phyloP scores from a whole-genome alignment of 2,329 filamentous ascomycete genomes.

The Fusarium sp. region DNA sequence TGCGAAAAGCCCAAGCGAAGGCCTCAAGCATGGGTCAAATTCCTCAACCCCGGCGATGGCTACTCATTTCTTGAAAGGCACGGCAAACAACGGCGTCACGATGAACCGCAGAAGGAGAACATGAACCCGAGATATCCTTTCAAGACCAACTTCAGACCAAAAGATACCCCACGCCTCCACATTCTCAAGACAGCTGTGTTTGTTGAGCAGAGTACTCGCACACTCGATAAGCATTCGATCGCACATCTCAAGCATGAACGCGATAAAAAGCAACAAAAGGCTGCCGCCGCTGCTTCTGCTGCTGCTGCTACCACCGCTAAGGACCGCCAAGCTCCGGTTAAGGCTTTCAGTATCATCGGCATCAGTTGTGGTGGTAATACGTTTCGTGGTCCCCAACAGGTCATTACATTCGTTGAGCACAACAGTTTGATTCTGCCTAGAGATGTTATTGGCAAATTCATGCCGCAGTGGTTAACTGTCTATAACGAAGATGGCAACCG shows the following conservation, averaged over 20 bases:
- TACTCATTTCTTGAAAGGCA: slow-evolving; percentile 56
- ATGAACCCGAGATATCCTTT: neutral
- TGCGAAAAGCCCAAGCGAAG: slow-evolving; percentile 57
- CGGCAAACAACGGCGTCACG: slow-evolving; percentile 41
- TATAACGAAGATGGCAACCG: slow-evolving; percentile 17
- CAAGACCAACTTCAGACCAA: neutral
- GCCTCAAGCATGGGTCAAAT: slow-evolving; percentile 55
- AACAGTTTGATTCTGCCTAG: slow-evolving; percentile 29
- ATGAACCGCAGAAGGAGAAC: slow-evolving; percentile 10
- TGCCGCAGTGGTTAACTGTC: slow-evolving; percentile 31
- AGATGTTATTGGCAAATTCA: slow-evolving; percentile 16
- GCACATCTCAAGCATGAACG: slow-evolving; percentile 47
- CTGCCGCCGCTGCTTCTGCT: neutral
- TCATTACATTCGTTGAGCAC: slow-evolving; percentile 60
- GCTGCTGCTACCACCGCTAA: neutral
- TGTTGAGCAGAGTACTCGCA: slow-evolving; percentile 52
- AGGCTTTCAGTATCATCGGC: slow-evolving; percentile 27
- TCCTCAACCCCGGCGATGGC: slow-evolving; percentile 56
- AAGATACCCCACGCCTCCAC: slow-evolving; percentile 46
- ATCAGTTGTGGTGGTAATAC: slow-evolving; percentile 63
- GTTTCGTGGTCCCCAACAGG: slow-evolving; percentile 48
- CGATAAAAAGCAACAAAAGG: slow-evolving; percentile 43
- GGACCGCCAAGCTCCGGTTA: slow-evolving; percentile 37
- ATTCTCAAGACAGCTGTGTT: slow-evolving; percentile 48
- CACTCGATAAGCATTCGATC: slow-evolving; percentile 40